Evolutionary conservation across 352 stramenopile species (phyloP), one percentile per base, ranked within the genome.

Genomic region (Globisporangium abappressorium): DNA sequence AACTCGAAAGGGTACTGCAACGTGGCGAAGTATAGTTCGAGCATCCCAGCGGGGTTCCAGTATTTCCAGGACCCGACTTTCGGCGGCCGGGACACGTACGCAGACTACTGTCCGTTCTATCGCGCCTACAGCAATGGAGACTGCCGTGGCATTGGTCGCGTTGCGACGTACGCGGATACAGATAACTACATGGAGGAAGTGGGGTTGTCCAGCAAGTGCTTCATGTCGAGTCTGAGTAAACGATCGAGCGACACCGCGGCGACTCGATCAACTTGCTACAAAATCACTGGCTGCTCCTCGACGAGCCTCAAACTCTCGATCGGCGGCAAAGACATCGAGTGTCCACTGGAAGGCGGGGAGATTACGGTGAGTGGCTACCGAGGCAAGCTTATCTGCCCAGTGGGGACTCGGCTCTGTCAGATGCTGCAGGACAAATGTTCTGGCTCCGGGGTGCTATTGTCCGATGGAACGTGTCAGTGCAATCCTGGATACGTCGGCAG

Each of bases 91-190:
- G 84, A 93, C 58, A 75, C 81, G 18, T 94, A 81, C 51, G 77
- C 83, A 0, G 88, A 95, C 72, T 94, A 92, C 70, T 95, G 88
- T 64, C 86, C 88, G 33, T 89, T 91, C 62, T 94, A 91, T 62
- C 75, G 78, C 2, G 83, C 76, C 6, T 94, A 91, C 64, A 91
- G 80, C 68, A 94, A 93, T 53, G 86, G 86, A 2, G 88, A 93
- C 56, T 95, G 88, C 49, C 77, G 79, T 22, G 77, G 81, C 6
- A 84, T 90, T 63, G 81, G 82, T 22, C 77, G 71, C 6, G 65
- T 74, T 0, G 18, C 74, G 0, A 91, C 85, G 11, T 62, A 77
- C 2, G 43, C 70, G 0, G 72, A 88, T 57, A 63, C 78, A 2
- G 64, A 64, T 15, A 85, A 85, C 61, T 80, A 62, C 5, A 87